Base-by-base conservation (phyloP, 441 rosid genomes). In the Jatropha podagrica region DNA sequence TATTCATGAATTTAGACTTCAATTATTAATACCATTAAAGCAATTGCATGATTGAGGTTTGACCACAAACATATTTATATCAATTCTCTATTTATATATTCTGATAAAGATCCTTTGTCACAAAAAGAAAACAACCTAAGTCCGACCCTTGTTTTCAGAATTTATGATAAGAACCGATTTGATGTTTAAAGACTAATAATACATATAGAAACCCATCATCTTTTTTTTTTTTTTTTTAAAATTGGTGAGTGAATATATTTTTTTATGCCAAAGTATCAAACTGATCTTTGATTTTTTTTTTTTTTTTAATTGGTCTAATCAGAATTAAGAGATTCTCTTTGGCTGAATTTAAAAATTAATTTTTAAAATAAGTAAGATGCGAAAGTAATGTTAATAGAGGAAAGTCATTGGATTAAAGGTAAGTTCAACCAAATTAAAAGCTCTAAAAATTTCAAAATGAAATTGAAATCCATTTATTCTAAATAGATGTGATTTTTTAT, bases 11-110 rank as follows among this genome's bases (percentile, higher is more conserved):
- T 44, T 26, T 59, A 70, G 56, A 7, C 17, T 60, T 18, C 69
- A 73, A 73, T 73, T 73, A 74, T 69, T 73, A 42, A 44, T 18
- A 56, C 20, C 38, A n/a, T 0, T 26, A 68, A 77, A 78, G 68
- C 59, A 18, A 38, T n/a, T 38, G 64, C 51, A 74, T 76, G 68
- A 69, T 80, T 69, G 76, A 18, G 55, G 72, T 68, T 74, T 80
- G 83, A 80, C 77, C 27, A 56, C 58, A 37, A 17, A 26, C 38
- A 37, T 37, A 17, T 54, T 42, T n/a, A 56, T 20, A 67, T 17
- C 11, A 48, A 48, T 48, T 8, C 12, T 0, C 14, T 54, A 54
- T 54, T 14, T 12, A 54, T 23, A 23, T 69, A 56, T 79, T 49
- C 59, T 20, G 58, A 67, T 49, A 32, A 56, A 18, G 44, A 71